phyloP scores from a whole-genome alignment of 2,329 filamentous ascomycete species.

The Botrytis byssoidea region DNA sequence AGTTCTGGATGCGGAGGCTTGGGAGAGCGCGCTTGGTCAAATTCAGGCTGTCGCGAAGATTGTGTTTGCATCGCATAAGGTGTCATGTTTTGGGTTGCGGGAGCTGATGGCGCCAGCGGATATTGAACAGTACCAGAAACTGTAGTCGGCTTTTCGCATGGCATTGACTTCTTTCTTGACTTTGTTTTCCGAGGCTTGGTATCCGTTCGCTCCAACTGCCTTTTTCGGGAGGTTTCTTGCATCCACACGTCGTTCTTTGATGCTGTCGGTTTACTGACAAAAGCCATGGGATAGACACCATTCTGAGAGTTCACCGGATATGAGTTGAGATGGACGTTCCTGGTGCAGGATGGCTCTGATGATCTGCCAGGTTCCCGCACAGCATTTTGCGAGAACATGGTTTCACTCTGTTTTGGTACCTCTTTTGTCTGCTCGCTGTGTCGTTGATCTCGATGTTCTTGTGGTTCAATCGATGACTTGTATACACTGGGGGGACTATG shows the following conservation, averaged over 20 bases:
- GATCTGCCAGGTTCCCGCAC: neutral
- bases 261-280: neutral
- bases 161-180: constrained; percentile 1
- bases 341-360: neutral
- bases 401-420: neutral
- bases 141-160: neutral
- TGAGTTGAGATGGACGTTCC: neutral
- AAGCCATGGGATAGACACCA: constrained; percentile 6
- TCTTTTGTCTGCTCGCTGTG: neutral
- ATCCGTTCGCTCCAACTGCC: neutral
- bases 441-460: neutral
- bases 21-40: neutral
- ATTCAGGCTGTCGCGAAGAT: neutral
- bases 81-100: neutral
- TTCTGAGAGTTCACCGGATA: neutral
- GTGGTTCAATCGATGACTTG: too few species aligned
- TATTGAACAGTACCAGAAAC: neutral
- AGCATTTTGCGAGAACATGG: neutral
- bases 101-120: neutral
- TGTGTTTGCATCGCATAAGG: neutral
- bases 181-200: neutral
- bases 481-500: neutral
- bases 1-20: constrained; percentile 2
- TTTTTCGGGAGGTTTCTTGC: neutral
- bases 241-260: neutral